Percentiles rank a stretch among this genome's conserved stretches.
These are phyloP conservation scores for Talaromyces nanjingensis DNA, from an alignment of 495 filamentous ascomycete genomes.

Conservation along the genomic window DNA sequence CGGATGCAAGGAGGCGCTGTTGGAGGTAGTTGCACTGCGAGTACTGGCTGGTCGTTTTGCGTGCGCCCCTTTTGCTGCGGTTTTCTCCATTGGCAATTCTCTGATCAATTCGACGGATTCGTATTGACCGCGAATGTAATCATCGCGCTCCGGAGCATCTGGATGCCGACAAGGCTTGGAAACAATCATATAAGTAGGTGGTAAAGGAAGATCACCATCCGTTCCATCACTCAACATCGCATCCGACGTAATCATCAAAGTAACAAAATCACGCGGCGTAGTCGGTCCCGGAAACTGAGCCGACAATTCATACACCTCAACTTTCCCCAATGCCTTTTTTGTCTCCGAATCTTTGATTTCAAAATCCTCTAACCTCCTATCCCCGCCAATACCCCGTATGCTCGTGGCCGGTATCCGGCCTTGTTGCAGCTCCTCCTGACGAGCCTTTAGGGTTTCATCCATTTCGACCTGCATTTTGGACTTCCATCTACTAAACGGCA, in stretches of 20 bases:
- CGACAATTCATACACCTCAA: slow-evolving; percentile 70
- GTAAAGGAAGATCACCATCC: neutral
- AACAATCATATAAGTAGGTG: slow-evolving; percentile 69
- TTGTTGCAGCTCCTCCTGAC: slow-evolving; percentile 46
- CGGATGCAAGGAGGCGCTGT: neutral
- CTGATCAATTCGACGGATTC: slow-evolving; percentile 89
- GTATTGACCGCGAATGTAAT: slow-evolving; percentile 77
- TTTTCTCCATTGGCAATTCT: slow-evolving; percentile 53
- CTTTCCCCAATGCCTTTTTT: slow-evolving; percentile 16
- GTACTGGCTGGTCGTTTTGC: neutral
- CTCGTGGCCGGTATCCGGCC: slow-evolving; percentile 39
- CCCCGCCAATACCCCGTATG: slow-evolving; percentile 78
- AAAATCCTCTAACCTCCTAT: slow-evolving; percentile 59
- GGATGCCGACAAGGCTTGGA: slow-evolving; percentile 77
- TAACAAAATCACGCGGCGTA: slow-evolving; percentile 80
- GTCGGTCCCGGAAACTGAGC: slow-evolving; percentile 89
- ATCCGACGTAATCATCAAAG: slow-evolving; percentile 56
- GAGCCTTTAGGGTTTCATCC: slow-evolving; percentile 49
- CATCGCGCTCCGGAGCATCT: slow-evolving; percentile 56
- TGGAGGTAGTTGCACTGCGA: neutral
- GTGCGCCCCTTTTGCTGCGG: neutral
- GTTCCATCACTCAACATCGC: slow-evolving; percentile 17
- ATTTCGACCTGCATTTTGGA: slow-evolving; percentile 40
- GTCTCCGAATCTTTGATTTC: slow-evolving; percentile 31
- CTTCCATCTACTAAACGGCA: slow-evolving; percentile 64